A percentile compares a stretch with the other conserved stretches of the same genome.
phyloP scores from a whole-genome alignment of 2,329 filamentous ascomycete genomes.

The Botryosphaeria dothidea region DNA sequence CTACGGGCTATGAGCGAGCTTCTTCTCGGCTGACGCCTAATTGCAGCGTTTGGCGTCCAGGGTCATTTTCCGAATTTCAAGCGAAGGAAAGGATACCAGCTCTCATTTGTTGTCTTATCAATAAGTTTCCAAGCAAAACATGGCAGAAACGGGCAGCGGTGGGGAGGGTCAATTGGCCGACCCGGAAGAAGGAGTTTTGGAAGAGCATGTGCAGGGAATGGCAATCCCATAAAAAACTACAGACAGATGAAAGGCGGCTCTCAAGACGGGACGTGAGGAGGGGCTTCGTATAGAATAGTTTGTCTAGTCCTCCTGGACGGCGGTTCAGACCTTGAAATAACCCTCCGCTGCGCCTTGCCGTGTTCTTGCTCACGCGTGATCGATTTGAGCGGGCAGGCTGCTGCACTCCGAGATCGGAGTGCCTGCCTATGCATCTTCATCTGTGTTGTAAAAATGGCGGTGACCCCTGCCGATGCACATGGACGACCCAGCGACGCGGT shows the following conservation, averaged over 20 bases:
- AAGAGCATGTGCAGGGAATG: conserved; percentile 2
- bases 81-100: conserved; percentile 20
- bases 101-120: conserved; percentile 18
- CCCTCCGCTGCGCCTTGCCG: not conserved
- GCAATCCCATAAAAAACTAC: not conserved
- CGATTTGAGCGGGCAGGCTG: too few species aligned
- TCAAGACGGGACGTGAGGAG: not conserved
- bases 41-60: conserved; percentile 10
- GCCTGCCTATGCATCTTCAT: too few species aligned
- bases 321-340: not conserved
- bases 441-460: too few species aligned
- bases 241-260: not conserved
- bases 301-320: not conserved
- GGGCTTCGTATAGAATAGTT: conserved; percentile 11
- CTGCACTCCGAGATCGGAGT: too few species aligned
- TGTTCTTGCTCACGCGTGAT: not conserved
- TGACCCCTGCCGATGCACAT: too few species aligned
- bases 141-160: conserved; percentile 9
- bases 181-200: not conserved
- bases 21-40: not conserved
- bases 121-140: conserved; percentile 8
- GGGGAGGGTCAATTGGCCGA: not conserved
- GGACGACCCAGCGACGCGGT: not conserved
- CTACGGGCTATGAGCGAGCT: conserved; percentile 56
- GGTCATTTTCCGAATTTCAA: conserved; percentile 13